Evolutionary conservation across 805 yeast genomes (phyloP).

Genomic region (Zygotorulaspora florentina): DNA sequence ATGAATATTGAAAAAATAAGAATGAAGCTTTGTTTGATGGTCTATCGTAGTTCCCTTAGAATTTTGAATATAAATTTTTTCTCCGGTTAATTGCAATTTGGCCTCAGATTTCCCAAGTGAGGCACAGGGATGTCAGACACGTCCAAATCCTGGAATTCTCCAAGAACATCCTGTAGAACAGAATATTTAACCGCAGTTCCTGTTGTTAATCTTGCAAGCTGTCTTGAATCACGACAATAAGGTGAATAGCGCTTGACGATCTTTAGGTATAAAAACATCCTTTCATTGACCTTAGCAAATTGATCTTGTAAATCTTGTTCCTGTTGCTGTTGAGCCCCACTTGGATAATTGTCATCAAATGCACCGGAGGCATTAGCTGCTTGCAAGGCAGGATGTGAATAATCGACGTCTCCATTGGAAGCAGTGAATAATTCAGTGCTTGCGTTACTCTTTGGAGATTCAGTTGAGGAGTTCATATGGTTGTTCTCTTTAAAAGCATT

Average conservation of each 20-base stretch:
- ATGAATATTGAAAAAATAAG: background rate
- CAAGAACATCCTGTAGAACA: slow-evolving; percentile 38
- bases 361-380: slow-evolving; percentile 40
- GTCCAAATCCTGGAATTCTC: slow-evolving; percentile 38
- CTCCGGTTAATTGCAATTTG: slow-evolving; percentile 16
- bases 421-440: slow-evolving; percentile 17
- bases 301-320: slow-evolving; percentile 9
- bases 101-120: slow-evolving; percentile 36
- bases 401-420: slow-evolving; percentile 24
- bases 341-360: slow-evolving; percentile 30
- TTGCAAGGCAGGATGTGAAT: slow-evolving; percentile 36
- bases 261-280: slow-evolving; percentile 52
- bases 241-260: slow-evolving; percentile 49
- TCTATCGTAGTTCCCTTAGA: too few species aligned
- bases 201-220: slow-evolving; percentile 43
- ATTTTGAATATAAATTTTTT: background rate
- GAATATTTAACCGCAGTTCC: slow-evolving; percentile 44
- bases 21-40: too few species aligned
- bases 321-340: slow-evolving; percentile 11
- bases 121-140: slow-evolving; percentile 41
- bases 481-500: slow-evolving; percentile 1
- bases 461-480: slow-evolving; percentile 6
- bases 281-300: slow-evolving; percentile 34
- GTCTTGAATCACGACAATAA: slow-evolving; percentile 45
- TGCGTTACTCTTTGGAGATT: slow-evolving; percentile 11